Percentiles rank a stretch among this genome's conserved stretches.
Conservation (phyloP, 2,329 filamentous ascomycete genomes). For the Cladophialophora yegresii region DNA sequence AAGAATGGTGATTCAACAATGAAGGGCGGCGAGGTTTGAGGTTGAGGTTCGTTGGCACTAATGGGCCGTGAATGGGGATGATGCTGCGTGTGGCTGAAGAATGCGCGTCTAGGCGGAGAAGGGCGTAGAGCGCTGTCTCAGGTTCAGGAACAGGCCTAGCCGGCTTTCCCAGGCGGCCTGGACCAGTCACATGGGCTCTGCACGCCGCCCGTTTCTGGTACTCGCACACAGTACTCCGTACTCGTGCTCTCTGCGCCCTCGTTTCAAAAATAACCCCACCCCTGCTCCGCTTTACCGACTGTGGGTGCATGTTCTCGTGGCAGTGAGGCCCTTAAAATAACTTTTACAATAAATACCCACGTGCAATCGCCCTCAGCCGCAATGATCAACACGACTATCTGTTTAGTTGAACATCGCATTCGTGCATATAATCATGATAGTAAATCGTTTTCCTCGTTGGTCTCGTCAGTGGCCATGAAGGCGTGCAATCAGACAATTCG, state of each 20-base stretch:
- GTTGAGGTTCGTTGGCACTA: not conserved
- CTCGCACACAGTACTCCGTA: no score
- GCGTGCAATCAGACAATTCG: slow-evolving; percentile 5
- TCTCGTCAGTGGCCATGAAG: slow-evolving; percentile 4
- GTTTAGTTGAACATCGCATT: not conserved
- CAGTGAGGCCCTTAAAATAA: not conserved
- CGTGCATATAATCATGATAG: not conserved
- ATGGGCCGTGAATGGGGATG: no score
- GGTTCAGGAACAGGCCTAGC: slow-evolving; percentile 24
- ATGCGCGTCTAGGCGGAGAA: slow-evolving; percentile 8
- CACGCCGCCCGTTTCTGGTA: no score
- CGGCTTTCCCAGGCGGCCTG: not conserved
- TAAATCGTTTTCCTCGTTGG: slow-evolving; percentile 10
- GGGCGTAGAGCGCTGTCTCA: slow-evolving; percentile 26
- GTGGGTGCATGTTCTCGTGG: not conserved
- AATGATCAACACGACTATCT: not conserved
- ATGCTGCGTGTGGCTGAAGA: not conserved
- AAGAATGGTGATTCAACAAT: slow-evolving; percentile 4
- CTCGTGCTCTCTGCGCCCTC: not conserved
- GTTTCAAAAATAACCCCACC: not conserved
- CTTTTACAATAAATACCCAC: not conserved
- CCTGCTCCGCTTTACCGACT: not conserved
- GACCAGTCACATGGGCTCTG: not conserved
- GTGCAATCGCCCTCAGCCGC: not conserved
- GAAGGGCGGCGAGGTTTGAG: not conserved